Evolutionary conservation across 257 asterid species (phyloP).

Genomic region (Verbascum thapsus): DNA sequence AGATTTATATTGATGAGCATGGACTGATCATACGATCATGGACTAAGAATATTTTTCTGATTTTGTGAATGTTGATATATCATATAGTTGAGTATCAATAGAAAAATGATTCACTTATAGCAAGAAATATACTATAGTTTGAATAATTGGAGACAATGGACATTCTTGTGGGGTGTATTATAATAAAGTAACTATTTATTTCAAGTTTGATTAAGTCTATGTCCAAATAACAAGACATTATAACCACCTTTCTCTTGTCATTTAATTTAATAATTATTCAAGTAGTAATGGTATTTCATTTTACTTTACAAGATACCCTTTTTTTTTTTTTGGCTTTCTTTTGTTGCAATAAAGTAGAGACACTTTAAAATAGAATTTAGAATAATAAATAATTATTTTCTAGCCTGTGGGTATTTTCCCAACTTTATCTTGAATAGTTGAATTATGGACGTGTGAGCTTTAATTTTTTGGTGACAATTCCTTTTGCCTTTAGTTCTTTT

Average conservation of each 20-base stretch:
- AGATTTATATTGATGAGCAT: no score
- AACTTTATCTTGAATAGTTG: background rate
- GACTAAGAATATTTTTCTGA: no score
- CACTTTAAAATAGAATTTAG: slow-evolving; percentile 4
- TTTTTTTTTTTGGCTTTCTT: background rate
- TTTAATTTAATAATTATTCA: slow-evolving; percentile 26
- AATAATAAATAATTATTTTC: background rate
- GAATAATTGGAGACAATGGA: no score
- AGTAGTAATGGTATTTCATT: slow-evolving; percentile 12
- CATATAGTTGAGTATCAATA: no score
- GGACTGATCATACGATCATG: no score
- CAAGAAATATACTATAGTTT: no score
- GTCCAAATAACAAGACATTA: slow-evolving; percentile 21
- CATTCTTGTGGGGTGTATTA: no score
- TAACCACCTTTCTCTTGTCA: slow-evolving; percentile 37
- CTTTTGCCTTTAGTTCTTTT: slow-evolving; percentile 24
- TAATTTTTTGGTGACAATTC: slow-evolving; percentile 8
- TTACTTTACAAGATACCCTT: slow-evolving; percentile 1
- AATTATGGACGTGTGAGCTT: background rate
- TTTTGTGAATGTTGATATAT: no score
- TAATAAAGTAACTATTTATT: no score
- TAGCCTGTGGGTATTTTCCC: background rate
- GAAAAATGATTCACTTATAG: no score
- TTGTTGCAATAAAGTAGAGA: slow-evolving; percentile 12
- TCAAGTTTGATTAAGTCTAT: no score